Base-by-base conservation (phyloP, 2,329 filamentous ascomycete species). In the Thielaviopsis populi region DNA sequence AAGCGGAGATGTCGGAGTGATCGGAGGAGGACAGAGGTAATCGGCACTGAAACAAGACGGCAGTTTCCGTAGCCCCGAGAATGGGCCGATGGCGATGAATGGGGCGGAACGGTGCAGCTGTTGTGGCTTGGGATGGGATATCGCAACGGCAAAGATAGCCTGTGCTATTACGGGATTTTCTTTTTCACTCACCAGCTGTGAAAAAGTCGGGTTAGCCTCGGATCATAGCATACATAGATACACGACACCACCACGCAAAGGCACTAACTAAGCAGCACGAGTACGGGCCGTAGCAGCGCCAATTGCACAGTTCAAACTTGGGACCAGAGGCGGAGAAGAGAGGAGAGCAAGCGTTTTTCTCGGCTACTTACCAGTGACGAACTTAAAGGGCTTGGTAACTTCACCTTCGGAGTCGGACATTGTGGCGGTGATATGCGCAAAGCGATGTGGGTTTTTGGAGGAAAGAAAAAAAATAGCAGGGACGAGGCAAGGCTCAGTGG, bases 351-450 rank as follows among this genome's bases (percentile, higher is more conserved):
- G 46, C 7, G 3, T 54, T 43, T n/a, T 37, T 37, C 53, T 37
- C 24, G 24, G 53, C 15, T 66, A 76, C 89, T 77, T 84, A 96
- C 91, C 92, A 80, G 92, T 97, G 74, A 97, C 94, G 81, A 97
- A 97, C 88, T 99, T 99, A 88, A 99, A 99, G 78, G 95, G 95
- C 86, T 96, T 99, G 80, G 91, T 96, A 71, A 83, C 81, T 77
- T 95, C 88, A 72, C 77, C 73, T 74, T 84, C 81, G 73, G 89
- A 87, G 79, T 95, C 89, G 76, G 91, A 87, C 92, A 99, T 99
- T 72, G 79, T 91, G 83, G 77, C 78, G 73, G 75, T 62, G 46
- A 66, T 62, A 41, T 27, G 56, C 53, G 61, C 61, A 63, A 63
- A 62, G 46, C 19, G 46, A 59, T 37, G 40, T 58, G 63, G 42